Evolutionary conservation across 169 alveolate genomes (phyloP).

Genomic region (Cryptosporidium meleagridis): DNA sequence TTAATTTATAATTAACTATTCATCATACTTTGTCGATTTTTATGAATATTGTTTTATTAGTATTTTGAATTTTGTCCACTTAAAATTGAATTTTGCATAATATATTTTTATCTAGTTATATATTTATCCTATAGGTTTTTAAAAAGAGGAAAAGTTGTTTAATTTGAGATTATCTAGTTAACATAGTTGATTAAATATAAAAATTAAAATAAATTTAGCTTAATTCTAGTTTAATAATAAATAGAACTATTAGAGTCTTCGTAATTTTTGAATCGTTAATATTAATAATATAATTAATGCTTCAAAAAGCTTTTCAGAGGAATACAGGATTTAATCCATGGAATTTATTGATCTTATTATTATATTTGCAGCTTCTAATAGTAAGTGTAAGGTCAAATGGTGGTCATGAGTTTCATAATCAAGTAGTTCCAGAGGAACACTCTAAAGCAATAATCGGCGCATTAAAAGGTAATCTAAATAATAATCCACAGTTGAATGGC

Average conservation of each 20-base stretch:
- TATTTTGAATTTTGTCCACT: background rate
- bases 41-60: no score
- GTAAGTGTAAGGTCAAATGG: background rate
- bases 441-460: conserved; percentile 17
- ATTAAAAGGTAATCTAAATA: background rate
- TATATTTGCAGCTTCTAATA: background rate
- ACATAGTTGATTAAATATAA: background rate
- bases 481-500: background rate
- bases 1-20: no score
- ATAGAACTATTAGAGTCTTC: background rate
- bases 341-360: background rate
- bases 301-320: background rate
- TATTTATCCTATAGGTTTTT: background rate
- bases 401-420: background rate
- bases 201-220: background rate
- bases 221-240: background rate
- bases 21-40: no score
- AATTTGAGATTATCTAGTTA: background rate
- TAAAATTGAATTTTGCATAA: background rate
- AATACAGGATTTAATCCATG: background rate
- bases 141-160: background rate
- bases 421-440: conserved; percentile 6
- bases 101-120: conserved; percentile 14
- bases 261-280: background rate
- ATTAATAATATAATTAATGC: background rate